These are phyloP conservation scores for Tricholoma matsutake DNA, from an alignment of 768 basidiomycete genomes.

Conservation along the genomic window DNA sequence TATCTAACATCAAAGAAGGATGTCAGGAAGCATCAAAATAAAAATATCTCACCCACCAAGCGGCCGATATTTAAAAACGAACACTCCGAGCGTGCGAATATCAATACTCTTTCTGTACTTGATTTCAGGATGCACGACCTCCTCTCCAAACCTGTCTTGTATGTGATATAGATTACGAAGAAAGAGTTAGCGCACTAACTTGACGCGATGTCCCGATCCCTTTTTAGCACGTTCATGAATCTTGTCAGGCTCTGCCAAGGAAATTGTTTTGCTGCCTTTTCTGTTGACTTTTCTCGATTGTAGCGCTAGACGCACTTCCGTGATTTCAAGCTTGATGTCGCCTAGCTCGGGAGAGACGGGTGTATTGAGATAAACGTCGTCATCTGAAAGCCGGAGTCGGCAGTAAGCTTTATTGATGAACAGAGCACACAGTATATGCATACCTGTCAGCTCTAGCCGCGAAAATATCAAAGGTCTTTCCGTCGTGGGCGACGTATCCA, in stretches of 20 bases:
- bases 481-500: no score
- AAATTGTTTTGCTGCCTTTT: no score
- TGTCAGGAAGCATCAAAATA: not conserved
- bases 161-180: not conserved
- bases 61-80: slow-evolving; percentile 15
- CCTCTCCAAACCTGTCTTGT: not conserved
- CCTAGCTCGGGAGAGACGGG: slow-evolving; percentile 9
- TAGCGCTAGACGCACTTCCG: not conserved
- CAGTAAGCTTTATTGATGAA: not conserved
- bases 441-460: slow-evolving; percentile 18
- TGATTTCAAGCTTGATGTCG: slow-evolving; percentile 12
- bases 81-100: not conserved
- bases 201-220: not conserved
- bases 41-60: slow-evolving; percentile 7
- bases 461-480: slow-evolving; percentile 16
- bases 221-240: slow-evolving; percentile 5
- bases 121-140: not conserved
- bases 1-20: not conserved
- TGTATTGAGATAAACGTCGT: slow-evolving; percentile 15
- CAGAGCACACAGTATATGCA: not conserved
- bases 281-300: no score
- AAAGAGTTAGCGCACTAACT: not conserved
- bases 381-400: slow-evolving; percentile 9
- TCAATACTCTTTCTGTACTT: not conserved
- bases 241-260: not conserved